phyloP scores from a whole-genome alignment of 2,329 filamentous ascomycete genomes.

The Neopestalotiopsis sp. region DNA sequence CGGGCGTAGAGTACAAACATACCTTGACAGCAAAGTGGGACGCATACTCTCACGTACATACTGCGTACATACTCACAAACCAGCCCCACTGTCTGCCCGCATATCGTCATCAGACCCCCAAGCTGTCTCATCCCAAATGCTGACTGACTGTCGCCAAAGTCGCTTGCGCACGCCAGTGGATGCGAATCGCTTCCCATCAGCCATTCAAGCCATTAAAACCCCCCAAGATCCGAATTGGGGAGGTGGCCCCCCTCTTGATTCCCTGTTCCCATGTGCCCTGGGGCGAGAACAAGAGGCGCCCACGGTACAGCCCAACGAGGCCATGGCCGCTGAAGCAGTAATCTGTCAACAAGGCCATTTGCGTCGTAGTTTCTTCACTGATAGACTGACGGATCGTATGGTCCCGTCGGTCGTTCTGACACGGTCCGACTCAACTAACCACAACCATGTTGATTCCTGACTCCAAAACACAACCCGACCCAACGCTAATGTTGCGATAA shows the following conservation, averaged over 20 bases:
- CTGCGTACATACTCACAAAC: no score
- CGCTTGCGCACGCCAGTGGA: not conserved
- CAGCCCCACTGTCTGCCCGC: not conserved
- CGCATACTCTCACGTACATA: no score
- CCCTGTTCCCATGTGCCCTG: not conserved
- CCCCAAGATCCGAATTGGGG: constrained; percentile 6
- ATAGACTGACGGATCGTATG: not conserved
- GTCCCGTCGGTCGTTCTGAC: not conserved
- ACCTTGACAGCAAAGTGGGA: no score
- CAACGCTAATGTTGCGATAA: not conserved
- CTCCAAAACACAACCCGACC: not conserved
- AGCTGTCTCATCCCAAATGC: not conserved
- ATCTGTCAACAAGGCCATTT: not conserved
- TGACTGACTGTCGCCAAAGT: constrained; percentile 5
- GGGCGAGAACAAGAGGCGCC: not conserved
- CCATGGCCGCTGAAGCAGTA: not conserved
- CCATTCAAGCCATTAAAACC: no score
- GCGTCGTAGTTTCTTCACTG: not conserved
- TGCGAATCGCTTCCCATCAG: not conserved
- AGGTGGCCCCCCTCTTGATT: not conserved
- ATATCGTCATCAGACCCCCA: constrained; percentile 13
- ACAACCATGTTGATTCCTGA: not conserved
- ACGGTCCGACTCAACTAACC: not conserved
- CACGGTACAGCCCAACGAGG: not conserved
- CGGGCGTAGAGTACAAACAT: no score